phyloP scores from a whole-genome alignment of 257 asterid species.

The Apocynum venetum region DNA sequence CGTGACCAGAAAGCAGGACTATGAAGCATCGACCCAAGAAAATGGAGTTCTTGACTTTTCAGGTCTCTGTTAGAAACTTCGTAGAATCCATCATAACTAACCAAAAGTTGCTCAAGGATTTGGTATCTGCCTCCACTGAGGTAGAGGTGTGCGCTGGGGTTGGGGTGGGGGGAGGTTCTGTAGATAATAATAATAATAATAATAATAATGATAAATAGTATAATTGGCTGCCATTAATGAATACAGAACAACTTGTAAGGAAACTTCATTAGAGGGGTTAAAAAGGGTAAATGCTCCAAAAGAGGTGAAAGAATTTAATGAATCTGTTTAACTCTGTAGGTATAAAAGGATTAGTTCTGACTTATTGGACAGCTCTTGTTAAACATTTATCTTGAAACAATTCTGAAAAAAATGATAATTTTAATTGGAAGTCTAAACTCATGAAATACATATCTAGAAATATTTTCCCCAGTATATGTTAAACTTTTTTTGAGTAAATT shows the following conservation, averaged over 20 bases:
- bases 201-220: not conserved
- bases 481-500: too few species aligned
- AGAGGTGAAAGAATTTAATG: not conserved
- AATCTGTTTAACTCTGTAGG: not conserved
- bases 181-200: too few species aligned
- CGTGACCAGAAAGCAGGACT: conserved; percentile 7
- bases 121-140: not conserved
- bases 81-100: not conserved
- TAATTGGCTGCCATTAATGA: not conserved
- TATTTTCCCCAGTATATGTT: too few species aligned
- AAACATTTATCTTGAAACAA: not conserved
- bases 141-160: too few species aligned
- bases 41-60: conserved; percentile 1
- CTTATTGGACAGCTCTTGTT: not conserved
- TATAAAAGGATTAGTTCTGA: not conserved
- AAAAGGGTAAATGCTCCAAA: not conserved
- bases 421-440: too few species aligned
- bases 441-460: too few species aligned
- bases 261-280: not conserved
- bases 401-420: not conserved
- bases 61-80: not conserved
- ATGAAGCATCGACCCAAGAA: not conserved
- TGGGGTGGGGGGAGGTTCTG: too few species aligned
- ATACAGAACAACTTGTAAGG: not conserved
- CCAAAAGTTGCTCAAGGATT: not conserved